These are phyloP conservation scores for Tricharina praecox DNA, from an alignment of 495 filamentous ascomycete species.

Conservation along the genomic window DNA sequence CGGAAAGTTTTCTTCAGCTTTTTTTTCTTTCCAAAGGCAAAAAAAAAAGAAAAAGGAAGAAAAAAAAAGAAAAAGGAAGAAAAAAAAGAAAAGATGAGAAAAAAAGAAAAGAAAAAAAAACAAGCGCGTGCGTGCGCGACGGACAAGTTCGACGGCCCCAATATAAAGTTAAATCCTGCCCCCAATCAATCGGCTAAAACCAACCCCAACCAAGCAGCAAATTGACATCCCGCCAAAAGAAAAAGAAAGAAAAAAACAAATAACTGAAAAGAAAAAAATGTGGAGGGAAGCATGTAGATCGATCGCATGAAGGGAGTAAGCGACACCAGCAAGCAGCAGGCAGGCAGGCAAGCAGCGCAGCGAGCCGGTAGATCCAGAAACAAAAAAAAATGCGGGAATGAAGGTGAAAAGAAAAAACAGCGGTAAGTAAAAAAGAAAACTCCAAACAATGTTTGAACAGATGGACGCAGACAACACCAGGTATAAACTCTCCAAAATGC, in stretches of 20 bases:
- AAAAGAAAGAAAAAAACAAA: background rate
- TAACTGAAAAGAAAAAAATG: background rate
- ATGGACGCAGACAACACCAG: conserved; percentile 15
- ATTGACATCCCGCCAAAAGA: background rate
- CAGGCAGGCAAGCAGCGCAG: background rate
- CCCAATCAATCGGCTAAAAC: background rate
- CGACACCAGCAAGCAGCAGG: background rate
- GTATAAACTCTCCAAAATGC: conserved; percentile 16
- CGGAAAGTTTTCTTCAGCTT: too few species aligned
- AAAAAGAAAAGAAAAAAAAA: background rate
- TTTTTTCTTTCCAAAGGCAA: background rate
- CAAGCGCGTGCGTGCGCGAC: too few species aligned
- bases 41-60: background rate
- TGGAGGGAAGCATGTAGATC: too few species aligned
- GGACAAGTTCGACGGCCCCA: background rate
- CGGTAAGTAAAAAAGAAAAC: background rate
- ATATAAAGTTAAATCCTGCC: background rate
- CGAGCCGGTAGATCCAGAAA: background rate
- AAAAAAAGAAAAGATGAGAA: background rate
- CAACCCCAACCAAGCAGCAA: background rate
- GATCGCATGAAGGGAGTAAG: too few species aligned
- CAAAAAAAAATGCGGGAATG: background rate
- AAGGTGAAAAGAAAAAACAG: background rate
- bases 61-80: background rate
- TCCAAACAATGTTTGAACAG: background rate